Evolutionary conservation across 2,329 filamentous ascomycete species (phyloP), one percentile per base, ranked within the genome.

Genomic region (Pseudonectria buxi): DNA sequence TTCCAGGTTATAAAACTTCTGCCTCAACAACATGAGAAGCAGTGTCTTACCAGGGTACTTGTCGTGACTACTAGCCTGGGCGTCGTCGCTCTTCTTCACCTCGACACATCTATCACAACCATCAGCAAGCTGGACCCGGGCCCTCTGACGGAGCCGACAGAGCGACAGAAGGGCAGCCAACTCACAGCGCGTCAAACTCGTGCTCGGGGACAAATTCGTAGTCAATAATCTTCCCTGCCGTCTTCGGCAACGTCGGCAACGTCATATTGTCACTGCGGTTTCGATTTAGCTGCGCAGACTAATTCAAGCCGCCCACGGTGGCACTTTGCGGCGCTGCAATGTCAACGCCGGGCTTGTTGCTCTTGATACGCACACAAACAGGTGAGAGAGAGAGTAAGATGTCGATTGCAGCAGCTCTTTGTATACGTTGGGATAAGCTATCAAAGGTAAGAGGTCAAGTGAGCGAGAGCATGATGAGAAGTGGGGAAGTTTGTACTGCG

Each of bases 141-240:
- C n/a, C n/a, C n/a, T n/a, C n/a, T n/a, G n/a, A n/a, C n/a, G n/a
- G n/a, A n/a, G n/a, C n/a, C n/a, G n/a, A n/a, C n/a, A n/a, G n/a
- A n/a, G n/a, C n/a, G n/a, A n/a, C n/a, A n/a, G n/a, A n/a, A n/a
- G n/a, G n/a, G n/a, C n/a, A n/a, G n/a, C 18, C 26, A 24, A 63
- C 69, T 46, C 57, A 76, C 72, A 76, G 56, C 29, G 71, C 71
- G 51, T 74, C 72, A 46, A 75, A 75, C 54, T 75, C 72, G 26
- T 73, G 66, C 36, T 71, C 65, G 18, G 61, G 44, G 27, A 73
- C 59, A 39, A 72, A 50, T 40, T 67, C 50, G 29, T 49, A 53
- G 27, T 45, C 45, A 27, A 53, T 32, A 6, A n/a, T 18, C 10
- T 39, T 26, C 16, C 30, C 6, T 7, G 24, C 31, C 10, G 27